Evolutionary conservation across 2,329 filamentous ascomycete species (phyloP).

Genomic region (Microdochium nivale): DNA sequence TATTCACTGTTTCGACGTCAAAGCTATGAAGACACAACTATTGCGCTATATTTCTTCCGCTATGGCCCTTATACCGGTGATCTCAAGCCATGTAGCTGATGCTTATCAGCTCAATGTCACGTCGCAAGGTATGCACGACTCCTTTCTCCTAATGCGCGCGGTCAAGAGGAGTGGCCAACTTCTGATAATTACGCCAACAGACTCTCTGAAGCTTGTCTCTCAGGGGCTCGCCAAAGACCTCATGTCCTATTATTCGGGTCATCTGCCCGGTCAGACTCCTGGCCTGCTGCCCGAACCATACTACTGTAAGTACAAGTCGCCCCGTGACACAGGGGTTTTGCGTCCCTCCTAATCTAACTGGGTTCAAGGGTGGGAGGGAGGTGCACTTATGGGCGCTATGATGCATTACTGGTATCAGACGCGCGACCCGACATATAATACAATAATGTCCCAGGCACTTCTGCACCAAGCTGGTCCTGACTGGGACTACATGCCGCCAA

Average conservation of each 20-base stretch:
- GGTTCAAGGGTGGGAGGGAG: slow-evolving; percentile 60
- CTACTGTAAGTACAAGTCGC: slow-evolving; percentile 30
- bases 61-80: background rate
- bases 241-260: slow-evolving; percentile 31
- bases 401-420: slow-evolving; percentile 85
- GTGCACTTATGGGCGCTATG: slow-evolving; percentile 62
- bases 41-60: background rate
- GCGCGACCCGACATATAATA: slow-evolving; percentile 63
- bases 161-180: background rate
- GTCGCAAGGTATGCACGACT: background rate
- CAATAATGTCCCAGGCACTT: slow-evolving; percentile 57
- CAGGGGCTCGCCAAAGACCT: slow-evolving; percentile 38
- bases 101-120: background rate
- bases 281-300: slow-evolving; percentile 39
- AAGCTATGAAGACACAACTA: background rate
- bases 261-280: slow-evolving; percentile 34
- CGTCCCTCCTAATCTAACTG: too few species aligned
- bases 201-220: slow-evolving; percentile 33
- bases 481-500: slow-evolving; percentile 69
- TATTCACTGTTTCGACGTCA: background rate
- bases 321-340: background rate
- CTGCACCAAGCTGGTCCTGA: slow-evolving; percentile 66
- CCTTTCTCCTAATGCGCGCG: background rate
- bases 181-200: slow-evolving; percentile 16
- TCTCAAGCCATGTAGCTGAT: background rate